Evolutionary conservation across 371 early-diverging fungal genomes (phyloP), one percentile per base, ranked within the genome.

Genomic region (Lichtheimia ramosa): DNA sequence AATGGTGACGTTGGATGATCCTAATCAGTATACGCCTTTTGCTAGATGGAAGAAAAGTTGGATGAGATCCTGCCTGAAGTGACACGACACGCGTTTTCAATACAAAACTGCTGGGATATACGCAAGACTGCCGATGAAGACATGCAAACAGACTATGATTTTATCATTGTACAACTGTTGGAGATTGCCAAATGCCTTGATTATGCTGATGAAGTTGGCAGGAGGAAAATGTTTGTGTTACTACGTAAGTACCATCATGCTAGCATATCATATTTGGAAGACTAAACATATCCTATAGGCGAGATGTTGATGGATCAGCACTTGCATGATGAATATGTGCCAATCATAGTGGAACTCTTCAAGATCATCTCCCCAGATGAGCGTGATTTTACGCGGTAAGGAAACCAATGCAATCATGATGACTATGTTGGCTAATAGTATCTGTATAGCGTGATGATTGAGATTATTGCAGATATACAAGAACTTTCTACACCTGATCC

Each of bases 201-300:
- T 54, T 94, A 92, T 63, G 86, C 88, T 27, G 95, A 95, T 66
- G 95, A 95, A 81, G 83, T 89, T 43, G 94, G 94, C 4, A 77
- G 95, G 46, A 81, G 92, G 28, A 82, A 88, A 61, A 87, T 95
- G 84, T 86, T 89, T 70, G 83, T 82, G 41, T 65, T 90, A 24
- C 71, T 94, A 50, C 85, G 94, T 83, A 82, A 68, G 81, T 65
- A 21, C 20, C 12, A 25, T 10, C 34, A 8, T 34, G 34, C 10
- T 34, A 40, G 8, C 43, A 39, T 13, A 23, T 27, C 15, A 1
- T 1, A 7, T 18, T 27, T 14, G 5, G 43, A 18, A 3, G 8
- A 21, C 20, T n/a, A 55, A 24, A 6, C n/a, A 24, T 51, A n/a
- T 51, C 56, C 16, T 12, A 21, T 65, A 86, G 85, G 83, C 43